Conservation (phyloP, 805 yeast genomes). For the Metschnikowia proteae region DNA sequence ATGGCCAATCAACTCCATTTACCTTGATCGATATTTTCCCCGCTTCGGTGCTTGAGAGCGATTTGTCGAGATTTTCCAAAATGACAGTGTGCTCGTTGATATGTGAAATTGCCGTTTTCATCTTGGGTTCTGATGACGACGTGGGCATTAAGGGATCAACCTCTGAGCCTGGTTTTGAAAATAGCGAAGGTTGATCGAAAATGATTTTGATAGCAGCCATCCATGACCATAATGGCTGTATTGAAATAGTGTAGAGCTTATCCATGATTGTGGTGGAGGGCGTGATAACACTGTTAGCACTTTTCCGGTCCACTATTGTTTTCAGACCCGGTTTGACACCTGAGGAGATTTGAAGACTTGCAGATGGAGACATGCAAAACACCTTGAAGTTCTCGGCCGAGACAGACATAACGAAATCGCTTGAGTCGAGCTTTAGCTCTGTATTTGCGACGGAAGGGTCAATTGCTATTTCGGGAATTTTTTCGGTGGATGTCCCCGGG, state of each 20-base stretch:
- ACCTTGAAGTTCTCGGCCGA: constrained; percentile 26
- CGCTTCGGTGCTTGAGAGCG: constrained; percentile 8
- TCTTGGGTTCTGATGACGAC: not conserved
- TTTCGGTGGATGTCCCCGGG: not conserved
- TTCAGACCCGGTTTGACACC: constrained; percentile 17
- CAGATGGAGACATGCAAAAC: constrained; percentile 25
- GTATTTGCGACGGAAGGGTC: constrained; percentile 1
- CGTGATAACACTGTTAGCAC: constrained; percentile 11
- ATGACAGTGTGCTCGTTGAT: constrained; percentile 28
- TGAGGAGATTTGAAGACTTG: constrained; percentile 15
- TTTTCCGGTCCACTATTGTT: constrained; percentile 18
- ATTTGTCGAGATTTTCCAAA: constrained; percentile 22
- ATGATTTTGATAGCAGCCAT: constrained; percentile 38
- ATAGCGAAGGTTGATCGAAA: constrained; percentile 25
- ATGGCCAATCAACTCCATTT: constrained; percentile 35
- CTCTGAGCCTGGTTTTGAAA: constrained; percentile 24
- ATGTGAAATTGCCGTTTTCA: constrained; percentile 21
- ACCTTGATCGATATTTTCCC: constrained; percentile 21
- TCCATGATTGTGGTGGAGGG: constrained; percentile 22
- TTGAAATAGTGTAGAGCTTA: constrained; percentile 18
- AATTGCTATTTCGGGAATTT: constrained; percentile 7
- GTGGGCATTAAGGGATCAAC: not conserved
- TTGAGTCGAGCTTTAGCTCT: not conserved
- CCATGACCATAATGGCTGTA: constrained; percentile 43
- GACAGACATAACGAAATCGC: constrained; percentile 11